A percentile compares a stretch with the other conserved stretches of the same genome.
Evolutionary conservation across 2,329 filamentous ascomycete species (phyloP).

Genomic region (Acrocalymma vagum): DNA sequence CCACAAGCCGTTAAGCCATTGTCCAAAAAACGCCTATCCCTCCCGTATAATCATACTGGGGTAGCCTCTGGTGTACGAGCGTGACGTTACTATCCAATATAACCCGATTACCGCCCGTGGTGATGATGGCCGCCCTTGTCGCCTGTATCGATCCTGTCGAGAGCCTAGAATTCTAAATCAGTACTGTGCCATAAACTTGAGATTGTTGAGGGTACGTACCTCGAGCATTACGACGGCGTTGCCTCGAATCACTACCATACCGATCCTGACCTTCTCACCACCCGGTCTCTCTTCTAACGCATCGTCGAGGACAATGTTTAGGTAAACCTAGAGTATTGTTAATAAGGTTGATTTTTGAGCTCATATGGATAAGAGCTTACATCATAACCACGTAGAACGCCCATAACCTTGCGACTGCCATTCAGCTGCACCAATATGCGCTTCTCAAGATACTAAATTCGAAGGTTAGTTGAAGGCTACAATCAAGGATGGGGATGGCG

Average conservation of each 20-base stretch:
- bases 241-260: constrained; percentile 96
- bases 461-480: constrained; percentile 27
- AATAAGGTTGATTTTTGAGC: background rate
- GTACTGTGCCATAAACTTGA: constrained; percentile 1
- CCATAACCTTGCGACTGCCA: constrained; percentile 96
- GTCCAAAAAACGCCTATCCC: too few species aligned
- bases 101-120: constrained; percentile 5
- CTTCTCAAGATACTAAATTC: constrained; percentile 98
- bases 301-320: constrained; percentile 98
- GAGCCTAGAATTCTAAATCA: constrained; percentile 29
- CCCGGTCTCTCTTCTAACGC: constrained; percentile 93
- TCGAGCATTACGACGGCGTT: constrained; percentile 99
- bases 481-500: background rate
- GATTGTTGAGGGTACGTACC: constrained; percentile 46
- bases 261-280: constrained; percentile 87
- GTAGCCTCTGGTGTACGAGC: too few species aligned
- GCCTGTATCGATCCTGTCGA: constrained; percentile 50
- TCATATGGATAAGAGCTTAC: constrained; percentile 61
- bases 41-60: too few species aligned
- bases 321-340: constrained; percentile 75
- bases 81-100: too few species aligned
- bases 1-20: constrained; percentile 25
- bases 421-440: constrained; percentile 97
- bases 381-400: constrained; percentile 94
- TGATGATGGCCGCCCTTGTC: too few species aligned